Base-by-base conservation (phyloP, 371 early-diverging fungal genomes). In the Actinomucor elegans region DNA sequence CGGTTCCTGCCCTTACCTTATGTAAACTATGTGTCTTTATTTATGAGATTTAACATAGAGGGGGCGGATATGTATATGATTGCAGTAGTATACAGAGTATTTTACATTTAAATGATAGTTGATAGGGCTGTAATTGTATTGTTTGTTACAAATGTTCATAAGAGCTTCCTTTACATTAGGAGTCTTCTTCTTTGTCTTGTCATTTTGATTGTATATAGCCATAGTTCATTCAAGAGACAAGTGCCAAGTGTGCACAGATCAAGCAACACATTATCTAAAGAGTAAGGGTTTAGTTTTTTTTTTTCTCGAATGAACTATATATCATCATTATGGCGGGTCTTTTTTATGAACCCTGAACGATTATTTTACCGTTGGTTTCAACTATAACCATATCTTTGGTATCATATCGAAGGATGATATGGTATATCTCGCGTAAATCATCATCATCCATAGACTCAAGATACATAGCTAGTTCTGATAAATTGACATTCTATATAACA, bases 391-490 rank as follows among this genome's bases (percentile, higher is more conserved):
- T 15, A 32, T 32, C 15, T 12, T 27, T 42, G 9, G 11, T 23
- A 34, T 52, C 52, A 12, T 31, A 42, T 24, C 24, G 14, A 12
- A 33, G 12, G 4, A 52, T 14, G 5, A 52, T 32, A 0, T 18
- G 1, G 11, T 32, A 34, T 10, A 26, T 24, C 7, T 33, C 17
- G 11, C 52, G 33, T 17, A 52, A 18, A 32, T 52, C 9, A 1
- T 23, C 15, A 41, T 52, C 52, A 6, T 52, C 32, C 4, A 52
- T 12, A 32, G 43, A 31, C 34, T 42, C 42, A 2, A 52, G 26
- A 15, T 32, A 23, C 4, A 10, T 14, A 1, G 23, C 23, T 8
- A 52, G 11, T 33, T 33, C 24, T 17, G 17, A 1, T 18, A 52
- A 11, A 26, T 52, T 18, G 15, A 36, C 36, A 11, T 24, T 26